Base-by-base conservation (phyloP, 768 basidiomycete species). In the Amanita exitialis region DNA sequence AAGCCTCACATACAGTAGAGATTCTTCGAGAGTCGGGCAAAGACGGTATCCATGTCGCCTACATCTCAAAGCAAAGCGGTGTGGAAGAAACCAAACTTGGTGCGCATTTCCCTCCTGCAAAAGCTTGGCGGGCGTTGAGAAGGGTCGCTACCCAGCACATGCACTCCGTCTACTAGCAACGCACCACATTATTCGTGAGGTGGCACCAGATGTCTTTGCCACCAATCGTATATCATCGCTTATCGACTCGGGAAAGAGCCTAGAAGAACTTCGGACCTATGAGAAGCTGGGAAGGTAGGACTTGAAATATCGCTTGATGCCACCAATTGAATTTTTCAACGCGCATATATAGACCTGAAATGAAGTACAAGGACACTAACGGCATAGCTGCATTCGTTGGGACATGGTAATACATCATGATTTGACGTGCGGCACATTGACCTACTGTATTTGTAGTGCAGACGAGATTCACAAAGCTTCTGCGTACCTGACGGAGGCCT, bases 381-480 rank as follows among this genome's bases (percentile, higher is more conserved):
- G 86, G 82, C 1, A 74, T 80, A 6, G 72, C 86, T 6, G 87
- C 86, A 0, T 81, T 88, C 57, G 74, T 86, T 9, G 85, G 81
- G 8, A 59, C 86, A 41, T 80, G 75, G 86, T 86, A 49, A 36
- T 79, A 66, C 18, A 36, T 15, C 6, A 3, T 20, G 44, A 13
- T 39, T 23, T 43, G 23, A 25, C 8, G 6, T 21, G 39, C 44
- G 16, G n/a, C 35, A 8, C 18, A 21, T 44, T 41, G 16, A 37
- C 34, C 20, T 39, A 44, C 20, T 34, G n/a, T 18, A 16, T 12
- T 23, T 10, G 37, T 53, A 89, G 86, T 55, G 75, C 83, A 5
- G 86, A 90, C 58, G 87, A 90, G 59, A 74, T 88, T 36, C 78
- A 80, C 68, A 89, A 89, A 64, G 74, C 85, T 1, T 78, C 84